Evolutionary conservation across 148 eudicot genomes (phyloP).

Genomic region (Rhododendron ferrugineum): DNA sequence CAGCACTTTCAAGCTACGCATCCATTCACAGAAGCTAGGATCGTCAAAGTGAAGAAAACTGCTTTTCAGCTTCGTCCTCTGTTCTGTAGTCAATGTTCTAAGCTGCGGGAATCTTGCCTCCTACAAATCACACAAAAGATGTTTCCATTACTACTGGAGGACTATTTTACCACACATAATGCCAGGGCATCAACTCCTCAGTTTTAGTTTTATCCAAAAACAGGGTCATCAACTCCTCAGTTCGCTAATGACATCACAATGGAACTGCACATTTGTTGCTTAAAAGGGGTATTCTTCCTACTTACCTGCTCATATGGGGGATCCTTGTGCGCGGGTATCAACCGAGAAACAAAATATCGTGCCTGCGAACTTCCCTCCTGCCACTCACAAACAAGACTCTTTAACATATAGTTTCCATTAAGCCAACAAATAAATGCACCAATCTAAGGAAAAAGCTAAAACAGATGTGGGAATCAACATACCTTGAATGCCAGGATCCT

Average conservation of each 20-base stretch:
- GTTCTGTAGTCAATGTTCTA: constrained; percentile 61
- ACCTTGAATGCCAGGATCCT: constrained; percentile 97
- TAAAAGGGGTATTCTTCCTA: not conserved
- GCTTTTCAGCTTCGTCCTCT: constrained; percentile 85
- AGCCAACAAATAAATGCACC: not conserved
- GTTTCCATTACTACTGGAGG: not conserved
- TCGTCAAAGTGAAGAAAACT: constrained; percentile 92
- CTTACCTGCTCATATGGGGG: constrained; percentile 93
- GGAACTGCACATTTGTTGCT: not conserved
- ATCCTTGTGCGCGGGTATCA: constrained; percentile 97
- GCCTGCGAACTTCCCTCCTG: constrained; percentile 99
- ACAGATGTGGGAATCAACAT: constrained; percentile 5
- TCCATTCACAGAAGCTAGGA: constrained; percentile 98
- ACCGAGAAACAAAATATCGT: constrained; percentile 81
- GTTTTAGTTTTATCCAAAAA: not conserved
- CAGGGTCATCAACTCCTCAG: not conserved
- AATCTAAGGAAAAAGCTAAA: not conserved
- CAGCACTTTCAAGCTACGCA: constrained; percentile 80
- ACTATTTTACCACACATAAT: not conserved
- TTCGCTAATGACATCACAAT: not conserved
- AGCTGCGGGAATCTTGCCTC: constrained; percentile 99
- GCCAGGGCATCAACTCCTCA: not conserved
- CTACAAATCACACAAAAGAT: constrained; percentile 31
- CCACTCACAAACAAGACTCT: constrained; percentile 13
- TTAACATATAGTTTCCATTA: not conserved